phyloP scores from a whole-genome alignment of 1,284 basidiomycete genomes.

The Cerioporus squamosus region DNA sequence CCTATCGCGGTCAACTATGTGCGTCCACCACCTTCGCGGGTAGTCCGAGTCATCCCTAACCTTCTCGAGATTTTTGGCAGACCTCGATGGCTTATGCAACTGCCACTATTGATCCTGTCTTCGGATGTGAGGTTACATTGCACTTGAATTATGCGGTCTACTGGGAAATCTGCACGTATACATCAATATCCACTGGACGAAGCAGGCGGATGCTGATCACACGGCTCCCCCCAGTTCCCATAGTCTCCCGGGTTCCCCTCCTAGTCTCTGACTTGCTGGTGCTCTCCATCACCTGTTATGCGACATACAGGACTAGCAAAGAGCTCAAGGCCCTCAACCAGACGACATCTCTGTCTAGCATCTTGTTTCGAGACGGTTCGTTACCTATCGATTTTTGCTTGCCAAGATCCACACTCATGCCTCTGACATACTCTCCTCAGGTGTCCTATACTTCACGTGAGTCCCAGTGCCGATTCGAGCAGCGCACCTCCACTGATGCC shows the following conservation, averaged over 20 bases:
- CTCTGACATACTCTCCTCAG: not conserved
- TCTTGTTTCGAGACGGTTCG: slow-evolving; percentile 7
- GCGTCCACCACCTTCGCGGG: too few relatives aligned
- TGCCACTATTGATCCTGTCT: not conserved
- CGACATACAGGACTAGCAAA: not conserved
- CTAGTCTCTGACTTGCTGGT: slow-evolving; percentile 1
- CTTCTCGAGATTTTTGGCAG: not conserved
- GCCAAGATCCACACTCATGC: too few relatives aligned
- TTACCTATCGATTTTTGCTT: not conserved
- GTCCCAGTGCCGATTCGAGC: not conserved
- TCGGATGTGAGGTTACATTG: not conserved
- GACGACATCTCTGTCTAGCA: not conserved
- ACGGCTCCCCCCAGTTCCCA: not conserved
- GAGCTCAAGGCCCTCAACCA: not conserved
- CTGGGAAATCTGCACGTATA: too few relatives aligned
- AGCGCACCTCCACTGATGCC: not conserved
- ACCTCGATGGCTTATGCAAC: not conserved
- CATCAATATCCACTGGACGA: too few relatives aligned
- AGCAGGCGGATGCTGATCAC: not conserved
- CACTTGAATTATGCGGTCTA: not conserved
- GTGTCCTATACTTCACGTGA: slow-evolving; percentile 6
- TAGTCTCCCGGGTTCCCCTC: not conserved
- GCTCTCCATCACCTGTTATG: slow-evolving; percentile 1
- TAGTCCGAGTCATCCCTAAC: too few relatives aligned
- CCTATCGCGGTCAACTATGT: not conserved